Conservation (phyloP, 2,329 filamentous ascomycete species). For the Acarospora socialis region DNA sequence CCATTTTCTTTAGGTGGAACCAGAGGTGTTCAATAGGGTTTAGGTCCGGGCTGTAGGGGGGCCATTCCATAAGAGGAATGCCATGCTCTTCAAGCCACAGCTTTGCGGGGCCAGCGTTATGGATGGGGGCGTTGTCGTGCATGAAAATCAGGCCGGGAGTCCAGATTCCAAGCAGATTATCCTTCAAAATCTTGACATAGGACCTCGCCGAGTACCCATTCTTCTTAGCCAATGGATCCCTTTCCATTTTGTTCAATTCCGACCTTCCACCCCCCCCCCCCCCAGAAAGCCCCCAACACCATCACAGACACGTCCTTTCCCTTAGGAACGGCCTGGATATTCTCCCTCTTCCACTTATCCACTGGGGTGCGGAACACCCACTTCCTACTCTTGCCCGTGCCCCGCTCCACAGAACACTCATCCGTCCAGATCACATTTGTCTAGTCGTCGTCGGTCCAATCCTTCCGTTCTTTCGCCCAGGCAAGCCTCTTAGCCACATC, state of each 20-base stretch:
- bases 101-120: slow-evolving; percentile 10
- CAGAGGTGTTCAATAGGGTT: slow-evolving; percentile 20
- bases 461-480: slow-evolving; percentile 5
- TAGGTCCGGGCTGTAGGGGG: slow-evolving; percentile 16
- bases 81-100: slow-evolving; percentile 11
- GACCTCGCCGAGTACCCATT: slow-evolving; percentile 9
- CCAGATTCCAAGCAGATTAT: slow-evolving; percentile 8
- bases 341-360: slow-evolving; percentile 13
- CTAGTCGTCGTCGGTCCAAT: slow-evolving; percentile 10
- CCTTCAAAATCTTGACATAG: slow-evolving; percentile 11
- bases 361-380: slow-evolving; percentile 12
- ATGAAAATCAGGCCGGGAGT: slow-evolving; percentile 11
- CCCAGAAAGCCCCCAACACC: slow-evolving; percentile 14
- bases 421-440: slow-evolving; percentile 12
- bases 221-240: slow-evolving; percentile 8
- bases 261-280: slow-evolving; percentile 7
- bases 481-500: slow-evolving; percentile 6
- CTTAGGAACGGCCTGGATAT: slow-evolving; percentile 11
- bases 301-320: slow-evolving; percentile 11
- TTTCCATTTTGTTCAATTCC: slow-evolving; percentile 10
- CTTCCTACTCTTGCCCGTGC: slow-evolving; percentile 8
- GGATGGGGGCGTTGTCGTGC: slow-evolving; percentile 16
- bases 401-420: slow-evolving; percentile 14
- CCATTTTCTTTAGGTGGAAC: slow-evolving; percentile 14
- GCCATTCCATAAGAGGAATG: slow-evolving; percentile 15